Evolutionary conservation across 352 stramenopile genomes (phyloP).

Genomic region (Pythium monospermum): DNA sequence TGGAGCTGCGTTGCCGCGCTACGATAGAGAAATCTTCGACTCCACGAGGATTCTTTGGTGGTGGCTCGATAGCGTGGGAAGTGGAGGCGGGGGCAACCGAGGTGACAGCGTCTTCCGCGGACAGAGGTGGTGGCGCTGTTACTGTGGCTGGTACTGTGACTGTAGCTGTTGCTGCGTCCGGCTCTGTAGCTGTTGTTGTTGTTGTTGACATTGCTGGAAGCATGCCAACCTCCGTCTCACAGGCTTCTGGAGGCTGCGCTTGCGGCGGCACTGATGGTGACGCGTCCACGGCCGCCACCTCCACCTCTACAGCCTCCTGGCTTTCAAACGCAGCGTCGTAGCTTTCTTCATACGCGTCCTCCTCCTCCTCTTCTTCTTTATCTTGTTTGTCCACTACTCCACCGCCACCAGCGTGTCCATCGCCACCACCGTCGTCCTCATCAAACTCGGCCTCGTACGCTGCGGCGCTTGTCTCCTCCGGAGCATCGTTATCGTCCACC

Average conservation of each 20-base stretch:
- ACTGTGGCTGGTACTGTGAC: too few relatives aligned
- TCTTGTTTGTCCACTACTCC: too few relatives aligned
- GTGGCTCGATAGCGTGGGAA: neutral
- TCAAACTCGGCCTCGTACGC: conserved; percentile 27
- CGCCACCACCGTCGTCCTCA: conserved; percentile 4
- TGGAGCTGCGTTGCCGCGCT: conserved; percentile 8
- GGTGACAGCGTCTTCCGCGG: too few relatives aligned
- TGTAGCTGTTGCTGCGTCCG: neutral
- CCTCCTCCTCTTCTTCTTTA: neutral
- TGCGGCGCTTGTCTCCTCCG: conserved; percentile 18
- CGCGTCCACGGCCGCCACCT: neutral
- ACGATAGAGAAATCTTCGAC: neutral
- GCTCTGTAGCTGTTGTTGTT: neutral
- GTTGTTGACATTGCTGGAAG: neutral
- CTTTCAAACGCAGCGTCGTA: conserved; percentile 14
- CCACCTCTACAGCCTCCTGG: neutral
- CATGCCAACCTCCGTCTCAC: too few relatives aligned
- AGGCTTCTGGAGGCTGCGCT: too few relatives aligned
- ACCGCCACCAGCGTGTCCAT: neutral
- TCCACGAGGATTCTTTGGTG: neutral
- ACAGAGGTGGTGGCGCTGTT: neutral
- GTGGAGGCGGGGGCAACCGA: too few relatives aligned
- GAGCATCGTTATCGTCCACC: too few relatives aligned
- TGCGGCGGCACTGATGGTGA: neutral
- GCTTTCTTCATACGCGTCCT: conserved; percentile 7